These are phyloP conservation scores for Linum trigynum DNA, from an alignment of 345 rosid species.

Conservation along the genomic window DNA sequence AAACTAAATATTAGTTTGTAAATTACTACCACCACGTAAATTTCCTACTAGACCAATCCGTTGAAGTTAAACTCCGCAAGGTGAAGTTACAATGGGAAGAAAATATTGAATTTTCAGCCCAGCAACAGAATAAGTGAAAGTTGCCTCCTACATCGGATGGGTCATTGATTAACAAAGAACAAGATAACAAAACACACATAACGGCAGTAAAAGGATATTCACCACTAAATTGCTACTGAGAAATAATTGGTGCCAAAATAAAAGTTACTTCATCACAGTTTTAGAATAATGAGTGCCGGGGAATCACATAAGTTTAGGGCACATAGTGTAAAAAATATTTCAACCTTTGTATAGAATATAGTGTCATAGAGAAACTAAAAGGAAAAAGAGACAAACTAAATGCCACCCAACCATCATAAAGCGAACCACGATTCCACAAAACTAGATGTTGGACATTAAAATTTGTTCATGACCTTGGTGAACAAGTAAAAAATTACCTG, in stretches of 20 bases:
- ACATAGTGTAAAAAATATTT: not conserved
- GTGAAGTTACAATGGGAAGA: no score
- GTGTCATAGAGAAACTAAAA: not conserved
- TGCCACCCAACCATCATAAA: not conserved
- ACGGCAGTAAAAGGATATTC: not conserved
- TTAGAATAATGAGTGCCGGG: not conserved
- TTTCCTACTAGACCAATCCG: no score
- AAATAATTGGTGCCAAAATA: not conserved
- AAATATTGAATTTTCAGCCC: no score
- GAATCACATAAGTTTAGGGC: not conserved
- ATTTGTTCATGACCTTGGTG: not conserved
- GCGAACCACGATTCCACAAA: not conserved
- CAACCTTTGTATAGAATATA: not conserved
- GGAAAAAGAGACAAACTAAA: not conserved
- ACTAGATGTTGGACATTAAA: not conserved
- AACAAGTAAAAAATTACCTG: conserved; percentile 38
- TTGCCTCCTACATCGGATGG: not conserved
- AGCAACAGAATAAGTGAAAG: not conserved
- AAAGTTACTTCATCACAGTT: not conserved
- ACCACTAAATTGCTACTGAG: not conserved
- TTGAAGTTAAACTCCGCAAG: no score
- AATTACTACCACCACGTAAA: no score
- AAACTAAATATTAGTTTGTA: no score
- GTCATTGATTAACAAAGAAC: not conserved
- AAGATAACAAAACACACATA: not conserved